Conservation (phyloP, 306 rosid genomes). For the Coriaria nepalensis region DNA sequence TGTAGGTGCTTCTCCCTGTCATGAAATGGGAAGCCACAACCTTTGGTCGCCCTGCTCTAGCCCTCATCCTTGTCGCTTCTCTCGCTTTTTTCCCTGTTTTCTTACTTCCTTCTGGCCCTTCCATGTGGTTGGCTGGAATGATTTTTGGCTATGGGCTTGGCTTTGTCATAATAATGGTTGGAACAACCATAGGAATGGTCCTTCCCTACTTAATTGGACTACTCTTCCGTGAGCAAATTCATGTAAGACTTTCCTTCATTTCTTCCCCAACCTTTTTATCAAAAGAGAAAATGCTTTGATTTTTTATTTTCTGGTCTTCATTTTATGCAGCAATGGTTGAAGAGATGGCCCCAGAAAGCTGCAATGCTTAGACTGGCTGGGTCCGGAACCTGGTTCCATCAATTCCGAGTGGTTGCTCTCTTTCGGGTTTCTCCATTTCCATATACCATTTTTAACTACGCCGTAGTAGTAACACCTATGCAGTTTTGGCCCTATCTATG, state of each 20-base stretch:
- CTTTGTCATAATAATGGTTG: constrained; percentile 82
- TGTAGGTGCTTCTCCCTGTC: constrained; percentile 68
- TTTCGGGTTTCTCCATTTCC: constrained; percentile 96
- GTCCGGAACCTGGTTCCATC: constrained; percentile 88
- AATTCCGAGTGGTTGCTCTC: constrained; percentile 78
- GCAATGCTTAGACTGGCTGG: constrained; percentile 87
- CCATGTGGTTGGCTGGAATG: constrained; percentile 99
- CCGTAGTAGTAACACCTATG: constrained; percentile 85
- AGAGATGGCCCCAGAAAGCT: constrained; percentile 82
- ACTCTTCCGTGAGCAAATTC: constrained; percentile 71
- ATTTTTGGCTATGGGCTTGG: constrained; percentile 95
- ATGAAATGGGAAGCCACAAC: constrained; percentile 98
- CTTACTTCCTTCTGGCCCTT: constrained; percentile 88
- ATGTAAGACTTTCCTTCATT: constrained; percentile 39
- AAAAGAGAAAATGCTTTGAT: not conserved
- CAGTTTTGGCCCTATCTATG: constrained; percentile 87
- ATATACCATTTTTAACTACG: constrained; percentile 92
- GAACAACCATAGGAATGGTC: constrained; percentile 96
- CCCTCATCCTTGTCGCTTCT: constrained; percentile 73
- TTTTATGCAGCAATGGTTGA: constrained; percentile 70
- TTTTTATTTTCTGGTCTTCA: no score
- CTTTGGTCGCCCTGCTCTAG: constrained; percentile 94
- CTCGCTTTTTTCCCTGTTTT: constrained; percentile 79
- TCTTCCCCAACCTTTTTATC: not conserved
- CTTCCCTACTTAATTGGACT: constrained; percentile 86